Conservation (phyloP, 495 filamentous ascomycete genomes). For the Xylaria grammica region DNA sequence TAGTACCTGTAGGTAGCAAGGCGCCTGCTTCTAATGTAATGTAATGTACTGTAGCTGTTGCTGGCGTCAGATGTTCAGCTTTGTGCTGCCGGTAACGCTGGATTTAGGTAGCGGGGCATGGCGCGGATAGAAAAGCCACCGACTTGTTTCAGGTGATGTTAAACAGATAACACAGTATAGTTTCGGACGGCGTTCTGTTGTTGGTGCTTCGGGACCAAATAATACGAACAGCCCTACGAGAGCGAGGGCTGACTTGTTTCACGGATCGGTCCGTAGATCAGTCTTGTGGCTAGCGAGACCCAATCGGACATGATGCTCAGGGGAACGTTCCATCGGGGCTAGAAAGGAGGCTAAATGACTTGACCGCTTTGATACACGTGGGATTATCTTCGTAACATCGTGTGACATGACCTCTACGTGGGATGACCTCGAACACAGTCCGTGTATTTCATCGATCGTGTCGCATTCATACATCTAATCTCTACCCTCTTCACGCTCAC, state of each 20-base stretch:
- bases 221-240: neutral
- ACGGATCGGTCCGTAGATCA: too few relatives aligned
- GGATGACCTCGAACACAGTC: neutral
- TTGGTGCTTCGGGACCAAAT: too few relatives aligned
- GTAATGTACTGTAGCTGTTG: neutral
- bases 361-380: too few relatives aligned
- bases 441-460: slow-evolving; percentile 9
- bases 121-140: neutral
- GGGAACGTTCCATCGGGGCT: too few relatives aligned
- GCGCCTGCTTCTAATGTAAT: neutral
- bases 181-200: too few relatives aligned
- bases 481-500: neutral
- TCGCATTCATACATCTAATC: slow-evolving; percentile 9
- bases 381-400: too few relatives aligned
- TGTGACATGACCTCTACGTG: too few relatives aligned
- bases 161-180: neutral
- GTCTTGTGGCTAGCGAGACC: too few relatives aligned
- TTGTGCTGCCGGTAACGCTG: neutral
- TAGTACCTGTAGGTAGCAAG: neutral
- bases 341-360: too few relatives aligned
- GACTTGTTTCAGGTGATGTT: neutral
- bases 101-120: too few relatives aligned
- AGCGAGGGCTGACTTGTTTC: too few relatives aligned
- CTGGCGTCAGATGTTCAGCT: neutral
- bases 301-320: too few relatives aligned